Percentiles rank a stretch among this genome's conserved stretches.
phyloP scores from a whole-genome alignment of 1,284 basidiomycete genomes.

The Fomitopsis betulina region DNA sequence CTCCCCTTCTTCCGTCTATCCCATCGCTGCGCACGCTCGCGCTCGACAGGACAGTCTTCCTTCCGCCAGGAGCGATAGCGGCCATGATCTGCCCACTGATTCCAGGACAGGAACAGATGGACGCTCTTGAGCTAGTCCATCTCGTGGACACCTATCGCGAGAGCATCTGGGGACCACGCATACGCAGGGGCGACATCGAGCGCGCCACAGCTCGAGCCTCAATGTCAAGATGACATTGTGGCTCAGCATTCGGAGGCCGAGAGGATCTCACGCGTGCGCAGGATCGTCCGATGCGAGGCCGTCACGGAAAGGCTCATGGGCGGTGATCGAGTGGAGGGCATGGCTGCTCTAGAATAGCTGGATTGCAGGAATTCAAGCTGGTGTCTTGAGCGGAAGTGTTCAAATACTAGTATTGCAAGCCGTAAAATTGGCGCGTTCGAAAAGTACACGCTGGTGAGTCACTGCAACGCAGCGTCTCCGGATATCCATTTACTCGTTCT shows the following conservation, averaged over 20 bases:
- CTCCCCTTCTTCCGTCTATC: conserved; percentile 30
- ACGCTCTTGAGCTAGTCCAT: conserved; percentile 31
- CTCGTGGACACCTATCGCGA: conserved; percentile 50
- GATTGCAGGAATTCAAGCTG: too few relatives aligned
- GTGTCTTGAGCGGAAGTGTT: too few relatives aligned
- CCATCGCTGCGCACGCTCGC: conserved; percentile 38
- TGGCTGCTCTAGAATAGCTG: background rate
- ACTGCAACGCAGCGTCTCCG: too few relatives aligned
- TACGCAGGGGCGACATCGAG: conserved; percentile 39
- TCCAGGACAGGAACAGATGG: conserved; percentile 16
- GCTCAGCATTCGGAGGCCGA: conserved; percentile 2
- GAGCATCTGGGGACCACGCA: conserved; percentile 51
- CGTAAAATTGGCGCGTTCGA: too few relatives aligned
- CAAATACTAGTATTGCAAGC: too few relatives aligned
- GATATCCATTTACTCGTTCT: too few relatives aligned
- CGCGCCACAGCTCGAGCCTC: conserved; percentile 18
- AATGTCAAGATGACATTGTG: background rate
- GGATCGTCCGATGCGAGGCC: conserved; percentile 44
- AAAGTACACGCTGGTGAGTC: too few relatives aligned
- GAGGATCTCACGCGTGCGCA: conserved; percentile 30
- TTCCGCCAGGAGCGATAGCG: conserved; percentile 36
- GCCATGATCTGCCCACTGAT: conserved; percentile 27
- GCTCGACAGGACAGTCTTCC: conserved; percentile 44
- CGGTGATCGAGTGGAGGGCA: conserved; percentile 43
- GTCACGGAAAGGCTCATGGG: conserved; percentile 51